These are phyloP conservation scores for Macadamia tetraphylla DNA, from an alignment of 164 flowering plant species.

Conservation along the genomic window DNA sequence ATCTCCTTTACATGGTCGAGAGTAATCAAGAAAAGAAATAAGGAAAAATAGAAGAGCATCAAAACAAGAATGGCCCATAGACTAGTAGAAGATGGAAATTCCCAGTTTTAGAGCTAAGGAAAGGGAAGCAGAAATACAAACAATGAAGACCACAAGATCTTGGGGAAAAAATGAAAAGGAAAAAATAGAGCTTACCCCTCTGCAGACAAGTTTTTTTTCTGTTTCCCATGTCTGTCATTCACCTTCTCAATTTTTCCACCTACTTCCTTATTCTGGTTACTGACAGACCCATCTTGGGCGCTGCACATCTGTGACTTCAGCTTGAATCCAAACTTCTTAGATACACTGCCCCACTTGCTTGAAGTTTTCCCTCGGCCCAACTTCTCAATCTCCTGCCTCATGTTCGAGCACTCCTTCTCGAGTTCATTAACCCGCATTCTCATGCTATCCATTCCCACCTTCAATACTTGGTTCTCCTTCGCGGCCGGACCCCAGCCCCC, in stretches of 20 bases:
- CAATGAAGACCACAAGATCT: neutral
- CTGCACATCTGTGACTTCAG: constrained; percentile 92
- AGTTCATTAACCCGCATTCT: constrained; percentile 84
- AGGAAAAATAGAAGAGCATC: neutral
- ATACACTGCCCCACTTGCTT: constrained; percentile 57
- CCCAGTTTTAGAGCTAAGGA: neutral
- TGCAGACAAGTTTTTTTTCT: constrained; percentile 33
- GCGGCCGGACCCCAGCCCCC: constrained; percentile 77
- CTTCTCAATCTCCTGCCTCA: constrained; percentile 88
- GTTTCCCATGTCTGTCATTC: constrained; percentile 50
- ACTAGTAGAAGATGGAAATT: neutral
- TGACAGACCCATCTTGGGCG: constrained; percentile 80
- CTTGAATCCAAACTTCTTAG: constrained; percentile 76
- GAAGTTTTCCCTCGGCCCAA: constrained; percentile 44
- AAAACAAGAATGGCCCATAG: neutral
- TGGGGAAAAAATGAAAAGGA: neutral
- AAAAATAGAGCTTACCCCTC: constrained; percentile 17
- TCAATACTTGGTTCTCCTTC: constrained; percentile 80
- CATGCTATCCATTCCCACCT: constrained; percentile 97
- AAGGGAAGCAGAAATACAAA: neutral
- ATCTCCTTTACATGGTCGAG: neutral
- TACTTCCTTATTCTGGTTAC: constrained; percentile 36
- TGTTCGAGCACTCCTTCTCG: constrained; percentile 82
- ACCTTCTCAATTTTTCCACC: constrained; percentile 41
- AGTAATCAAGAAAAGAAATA: neutral